Evolutionary conservation across 495 filamentous ascomycete species (phyloP).

Genomic region (Lineolata rhizophorae): DNA sequence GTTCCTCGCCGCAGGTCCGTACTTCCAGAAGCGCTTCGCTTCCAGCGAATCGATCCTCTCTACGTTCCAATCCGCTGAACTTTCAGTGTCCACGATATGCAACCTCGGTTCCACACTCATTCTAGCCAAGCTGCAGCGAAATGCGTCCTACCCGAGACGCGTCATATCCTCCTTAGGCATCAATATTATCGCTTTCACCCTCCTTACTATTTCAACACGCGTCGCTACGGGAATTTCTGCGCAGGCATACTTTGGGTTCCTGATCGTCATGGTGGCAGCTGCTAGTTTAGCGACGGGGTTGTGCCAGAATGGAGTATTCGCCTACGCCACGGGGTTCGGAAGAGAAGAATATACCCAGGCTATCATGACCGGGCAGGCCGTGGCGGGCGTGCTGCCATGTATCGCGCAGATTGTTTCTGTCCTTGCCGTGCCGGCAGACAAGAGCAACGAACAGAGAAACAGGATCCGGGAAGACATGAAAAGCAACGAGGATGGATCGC

Average conservation of each 20-base stretch:
- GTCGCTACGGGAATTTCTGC: constrained; percentile 36
- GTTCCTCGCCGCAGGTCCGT: constrained; percentile 88
- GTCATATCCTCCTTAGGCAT: constrained; percentile 53
- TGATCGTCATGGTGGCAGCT: constrained; percentile 63
- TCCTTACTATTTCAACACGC: constrained; percentile 63
- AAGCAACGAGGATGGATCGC: no score
- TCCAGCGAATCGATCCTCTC: constrained; percentile 43
- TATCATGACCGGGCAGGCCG: constrained; percentile 86
- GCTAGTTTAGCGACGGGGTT: constrained; percentile 62
- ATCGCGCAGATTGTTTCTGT: constrained; percentile 71
- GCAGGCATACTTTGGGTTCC: constrained; percentile 49
- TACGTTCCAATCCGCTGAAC: constrained; percentile 73
- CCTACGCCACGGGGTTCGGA: constrained; percentile 70
- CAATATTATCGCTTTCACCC: constrained; percentile 45
- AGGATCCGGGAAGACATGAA: no score
- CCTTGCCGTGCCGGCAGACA: constrained; percentile 33
- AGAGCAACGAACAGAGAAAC: no score
- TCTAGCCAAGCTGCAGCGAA: constrained; percentile 55
- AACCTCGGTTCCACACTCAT: constrained; percentile 53
- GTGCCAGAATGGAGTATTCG: constrained; percentile 86
- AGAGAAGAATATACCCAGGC: constrained; percentile 76
- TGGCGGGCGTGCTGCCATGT: constrained; percentile 79
- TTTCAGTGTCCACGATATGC: constrained; percentile 64
- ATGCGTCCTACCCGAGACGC: constrained; percentile 64
- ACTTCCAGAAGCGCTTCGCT: constrained; percentile 70